These are phyloP conservation scores for Candida mattraensis DNA, from an alignment of 805 yeast genomes.

Conservation along the genomic window DNA sequence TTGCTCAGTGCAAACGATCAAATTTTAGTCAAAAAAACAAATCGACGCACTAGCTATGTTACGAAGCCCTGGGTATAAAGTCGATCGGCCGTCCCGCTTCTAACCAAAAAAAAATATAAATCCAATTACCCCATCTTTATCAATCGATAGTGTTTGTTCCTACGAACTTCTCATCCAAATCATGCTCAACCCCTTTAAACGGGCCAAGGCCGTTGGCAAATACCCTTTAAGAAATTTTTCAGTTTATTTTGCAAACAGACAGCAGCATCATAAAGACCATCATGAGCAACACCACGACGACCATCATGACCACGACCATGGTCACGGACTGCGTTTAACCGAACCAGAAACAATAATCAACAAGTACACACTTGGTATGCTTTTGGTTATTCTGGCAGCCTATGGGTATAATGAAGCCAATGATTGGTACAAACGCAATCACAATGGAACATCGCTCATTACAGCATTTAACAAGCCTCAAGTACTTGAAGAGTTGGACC, in stretches of 20 bases:
- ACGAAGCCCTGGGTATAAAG: no score
- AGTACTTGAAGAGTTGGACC: slow-evolving; percentile 21
- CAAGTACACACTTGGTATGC: slow-evolving; percentile 23
- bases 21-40: no score
- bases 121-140: no score
- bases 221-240: no score
- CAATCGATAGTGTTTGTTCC: no score
- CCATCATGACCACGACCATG: slow-evolving; percentile 15
- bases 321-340: slow-evolving; percentile 23
- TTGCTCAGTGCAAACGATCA: no score
- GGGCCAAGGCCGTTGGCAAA: no score
- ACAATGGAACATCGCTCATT: slow-evolving; percentile 32
- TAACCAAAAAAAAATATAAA: no score
- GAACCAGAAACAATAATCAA: slow-evolving; percentile 33
- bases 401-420: slow-evolving; percentile 49
- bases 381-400: slow-evolving; percentile 26
- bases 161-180: no score
- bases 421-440: slow-evolving; percentile 48
- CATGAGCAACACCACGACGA: slow-evolving; percentile 15
- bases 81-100: no score
- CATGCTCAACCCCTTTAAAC: no score
- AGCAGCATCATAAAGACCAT: slow-evolving; percentile 8
- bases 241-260: slow-evolving; percentile 8
- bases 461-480: slow-evolving; percentile 19
- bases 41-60: no score